Base-by-base conservation (phyloP, 495 filamentous ascomycete genomes). In the Podospora appendiculata region DNA sequence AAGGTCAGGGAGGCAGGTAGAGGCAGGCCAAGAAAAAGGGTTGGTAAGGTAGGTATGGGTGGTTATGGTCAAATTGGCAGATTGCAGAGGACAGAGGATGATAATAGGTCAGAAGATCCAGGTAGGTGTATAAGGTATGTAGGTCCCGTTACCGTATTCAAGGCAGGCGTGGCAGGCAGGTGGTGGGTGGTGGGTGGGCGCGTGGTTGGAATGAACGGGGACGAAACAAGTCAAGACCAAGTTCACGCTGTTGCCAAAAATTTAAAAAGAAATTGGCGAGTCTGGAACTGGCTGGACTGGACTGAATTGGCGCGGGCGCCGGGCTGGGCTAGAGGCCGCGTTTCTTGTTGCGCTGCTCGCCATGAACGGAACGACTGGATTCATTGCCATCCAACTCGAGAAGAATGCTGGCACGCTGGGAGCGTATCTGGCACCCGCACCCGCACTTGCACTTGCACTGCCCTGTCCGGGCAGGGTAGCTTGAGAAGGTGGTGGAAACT, bases 221-320 rank as follows among this genome's bases (percentile, higher is more conserved):
- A 39, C 46, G 34, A 40, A 32, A 60, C 56, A 59, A 54, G 45
- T 50, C 38, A 63, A 56, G 58, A 56, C 47, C 8, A 13, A 17
- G 41, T 18, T 50, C 34, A 38, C 9, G 10, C 13, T 4, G 36
- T 38, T 48, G 55, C 50, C 48, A 45, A 53, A 50, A 58, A 52
- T 54, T 18, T 54, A 49, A 63, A 50, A 39, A 44, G 49, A 51
- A 40, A 51, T 45, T 51, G n/a, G 49, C 42, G 41, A 35, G 40
- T 45, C 38, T 45, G 33, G n/a, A 34, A 25, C 25, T 25, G 25
- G 25, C 25, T 25, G 25, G 25, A 25, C 25, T 25, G 25, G 25
- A 25, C 25, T 25, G 2, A 25, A 25, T 25, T 55, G 34, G 58
- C 14, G 55, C 42, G 41, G 42, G 19, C 34, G 35, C 40, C 48